These are phyloP conservation scores for Xylaria grammica DNA, from an alignment of 495 filamentous ascomycete species.

Conservation along the genomic window DNA sequence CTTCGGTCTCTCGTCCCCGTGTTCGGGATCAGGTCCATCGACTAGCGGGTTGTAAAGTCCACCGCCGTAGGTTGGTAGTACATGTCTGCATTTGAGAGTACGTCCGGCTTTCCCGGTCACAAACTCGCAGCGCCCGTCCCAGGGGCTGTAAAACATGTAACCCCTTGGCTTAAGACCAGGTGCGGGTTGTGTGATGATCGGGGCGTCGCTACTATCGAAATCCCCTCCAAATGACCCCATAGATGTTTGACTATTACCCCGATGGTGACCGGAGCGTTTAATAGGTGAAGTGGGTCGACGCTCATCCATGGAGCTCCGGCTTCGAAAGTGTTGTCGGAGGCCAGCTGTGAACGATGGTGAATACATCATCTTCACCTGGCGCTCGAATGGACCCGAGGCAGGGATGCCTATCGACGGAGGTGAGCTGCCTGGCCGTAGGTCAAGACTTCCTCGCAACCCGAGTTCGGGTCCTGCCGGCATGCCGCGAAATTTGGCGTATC, in stretches of 20 bases:
- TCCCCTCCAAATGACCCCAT: slow-evolving; percentile 44
- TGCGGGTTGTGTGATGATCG: slow-evolving; percentile 48
- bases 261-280: slow-evolving; percentile 32
- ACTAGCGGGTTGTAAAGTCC: slow-evolving; percentile 49
- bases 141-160: slow-evolving; percentile 79
- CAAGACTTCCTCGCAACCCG: slow-evolving; percentile 32
- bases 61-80: slow-evolving; percentile 49
- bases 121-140: slow-evolving; percentile 86
- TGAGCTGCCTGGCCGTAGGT: slow-evolving; percentile 36
- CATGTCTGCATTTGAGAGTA: slow-evolving; percentile 78
- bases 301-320: slow-evolving; percentile 29
- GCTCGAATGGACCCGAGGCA: slow-evolving; percentile 47
- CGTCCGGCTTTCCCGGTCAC: slow-evolving; percentile 73
- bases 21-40: slow-evolving; percentile 38
- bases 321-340: slow-evolving; percentile 47
- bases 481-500: slow-evolving; percentile 55
- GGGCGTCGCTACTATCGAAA: slow-evolving; percentile 34
- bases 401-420: slow-evolving; percentile 30
- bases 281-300: slow-evolving; percentile 27
- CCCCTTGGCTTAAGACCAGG: slow-evolving; percentile 52
- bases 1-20: slow-evolving; percentile 14
- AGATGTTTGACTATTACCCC: slow-evolving; percentile 42
- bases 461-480: slow-evolving; percentile 43
- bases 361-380: slow-evolving; percentile 58
- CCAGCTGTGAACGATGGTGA: slow-evolving; percentile 47